Base-by-base conservation (phyloP, 2,329 filamentous ascomycete genomes). In the Pseudogymnoascus sp. region DNA sequence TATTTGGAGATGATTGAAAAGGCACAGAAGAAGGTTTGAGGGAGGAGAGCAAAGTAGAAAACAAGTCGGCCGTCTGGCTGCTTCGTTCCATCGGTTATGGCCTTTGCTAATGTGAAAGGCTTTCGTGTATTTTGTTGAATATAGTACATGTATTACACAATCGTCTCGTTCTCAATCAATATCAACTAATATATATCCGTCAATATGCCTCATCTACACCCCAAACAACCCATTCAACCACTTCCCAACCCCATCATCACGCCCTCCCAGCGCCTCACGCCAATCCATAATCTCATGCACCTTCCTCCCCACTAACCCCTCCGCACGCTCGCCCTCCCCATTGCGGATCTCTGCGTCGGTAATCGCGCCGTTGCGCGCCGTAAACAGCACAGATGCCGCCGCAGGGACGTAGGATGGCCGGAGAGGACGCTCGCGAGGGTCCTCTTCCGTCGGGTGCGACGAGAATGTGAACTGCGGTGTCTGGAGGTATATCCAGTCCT, bases 401-500 rank as follows among this genome's bases (percentile, higher is more conserved):
- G 74, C 65, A 4, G 78, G 79, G 2, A 88, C 75, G 21, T 77
- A 74, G 11, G 76, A 71, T 0, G 84, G 82, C 11, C 83, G 65
- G 0, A 73, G 69, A 0, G 84, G 84, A 40, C 85, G 78, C 64
- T 81, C 75, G 63, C 86, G 77, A 63, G 84, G 78, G 61, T 64
- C 65, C 36, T 85, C 78, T 66, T 85, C 78, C 66, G 81, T 82
- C 38, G 87, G 76, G 73, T 83, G 77, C 3, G 83, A 86, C 3
- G 84, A 85, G 68, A 93, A 86, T 6, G 82, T 85, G 73, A 96
- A 97, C 63, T 88, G 87, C 1, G 93, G 93, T 1, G 93, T 96
- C 76, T 96, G 92, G 2, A 84, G 84, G 75, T 89, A 96, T 64
- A 89, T 88, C 91, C 92, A 97, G 10, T 86, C 83, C 3, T 77